Percentiles rank a stretch among this genome's conserved stretches.
phyloP scores from a whole-genome alignment of 129 eudicot genomes.

The Artemisia tridentata region DNA sequence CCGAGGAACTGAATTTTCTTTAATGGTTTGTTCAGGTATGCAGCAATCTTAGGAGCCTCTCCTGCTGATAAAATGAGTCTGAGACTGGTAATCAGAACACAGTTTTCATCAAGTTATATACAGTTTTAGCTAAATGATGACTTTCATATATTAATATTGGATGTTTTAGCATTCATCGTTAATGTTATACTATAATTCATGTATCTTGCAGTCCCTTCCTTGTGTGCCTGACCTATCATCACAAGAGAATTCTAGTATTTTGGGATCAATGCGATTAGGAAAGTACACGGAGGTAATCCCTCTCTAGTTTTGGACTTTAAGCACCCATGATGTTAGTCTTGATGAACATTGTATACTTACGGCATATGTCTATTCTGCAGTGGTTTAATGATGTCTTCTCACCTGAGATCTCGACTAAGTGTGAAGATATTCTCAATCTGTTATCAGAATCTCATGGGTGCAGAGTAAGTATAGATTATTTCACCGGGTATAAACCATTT shows the following conservation, averaged over 20 bases:
- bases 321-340: neutral
- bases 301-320: neutral
- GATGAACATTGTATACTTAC: slow-evolving; percentile 4
- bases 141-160: too few relatives aligned
- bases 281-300: slow-evolving; percentile 75
- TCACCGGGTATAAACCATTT: too few relatives aligned
- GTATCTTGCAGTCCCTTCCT: slow-evolving; percentile 59
- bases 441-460: slow-evolving; percentile 68
- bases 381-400: slow-evolving; percentile 95
- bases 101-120: neutral
- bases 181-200: neutral
- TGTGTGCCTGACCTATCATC: slow-evolving; percentile 71
- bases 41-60: slow-evolving; percentile 85
- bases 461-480: slow-evolving; percentile 62
- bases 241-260: slow-evolving; percentile 33
- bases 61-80: slow-evolving; percentile 50
- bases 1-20: neutral
- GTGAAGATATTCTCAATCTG: slow-evolving; percentile 65
- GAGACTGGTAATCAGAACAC: slow-evolving; percentile 55
- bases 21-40: slow-evolving; percentile 62
- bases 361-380: slow-evolving; percentile 37
- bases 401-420: slow-evolving; percentile 69
- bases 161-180: neutral
- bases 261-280: slow-evolving; percentile 69
- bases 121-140: too few relatives aligned